These are phyloP conservation scores for Thelephora terrestris DNA, from an alignment of 1,284 basidiomycete genomes.

Conservation along the genomic window DNA sequence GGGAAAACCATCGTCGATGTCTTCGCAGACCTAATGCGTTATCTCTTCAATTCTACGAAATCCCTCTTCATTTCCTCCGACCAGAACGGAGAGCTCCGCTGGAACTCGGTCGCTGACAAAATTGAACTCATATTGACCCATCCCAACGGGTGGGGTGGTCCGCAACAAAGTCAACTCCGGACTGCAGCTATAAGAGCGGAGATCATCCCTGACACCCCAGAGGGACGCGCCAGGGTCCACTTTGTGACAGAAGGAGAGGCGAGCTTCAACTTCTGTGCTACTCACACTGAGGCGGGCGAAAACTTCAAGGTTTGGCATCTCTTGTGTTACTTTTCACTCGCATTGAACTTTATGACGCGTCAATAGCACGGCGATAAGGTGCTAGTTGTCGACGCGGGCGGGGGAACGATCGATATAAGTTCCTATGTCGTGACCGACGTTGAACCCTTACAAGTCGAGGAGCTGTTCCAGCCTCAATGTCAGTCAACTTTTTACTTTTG, in stretches of 20 bases:
- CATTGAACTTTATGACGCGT: not conserved
- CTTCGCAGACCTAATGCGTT: conserved; percentile 11
- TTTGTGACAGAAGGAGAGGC: conserved; percentile 45
- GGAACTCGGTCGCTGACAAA: conserved; percentile 4
- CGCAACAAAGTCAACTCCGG: conserved; percentile 28
- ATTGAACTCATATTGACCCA: no score
- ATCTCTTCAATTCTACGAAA: no score
- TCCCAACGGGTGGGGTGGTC: conserved; percentile 35
- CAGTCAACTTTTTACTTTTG: not conserved
- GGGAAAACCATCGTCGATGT: conserved; percentile 3
- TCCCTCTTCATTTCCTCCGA: conserved; percentile 3
- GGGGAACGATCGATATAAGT: conserved; percentile 35
- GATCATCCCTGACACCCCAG: conserved; percentile 23
- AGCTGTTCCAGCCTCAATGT: conserved; percentile 6
- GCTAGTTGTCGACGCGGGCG: conserved; percentile 40
- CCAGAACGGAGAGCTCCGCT: conserved; percentile 4
- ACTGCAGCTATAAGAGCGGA: conserved; percentile 26
- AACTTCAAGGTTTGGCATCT: conserved; percentile 62
- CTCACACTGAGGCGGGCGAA: no score
- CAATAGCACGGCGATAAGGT: conserved; percentile 24
- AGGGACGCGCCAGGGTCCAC: conserved; percentile 29
- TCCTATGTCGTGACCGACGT: conserved; percentile 14
- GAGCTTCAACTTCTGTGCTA: no score
- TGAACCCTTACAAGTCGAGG: conserved; percentile 5
- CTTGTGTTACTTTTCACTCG: conserved; percentile 26